A percentile compares a stretch with the other conserved stretches of the same genome.
phyloP scores from a whole-genome alignment of 208 protist genomes.

The Zelonia costaricensis region DNA sequence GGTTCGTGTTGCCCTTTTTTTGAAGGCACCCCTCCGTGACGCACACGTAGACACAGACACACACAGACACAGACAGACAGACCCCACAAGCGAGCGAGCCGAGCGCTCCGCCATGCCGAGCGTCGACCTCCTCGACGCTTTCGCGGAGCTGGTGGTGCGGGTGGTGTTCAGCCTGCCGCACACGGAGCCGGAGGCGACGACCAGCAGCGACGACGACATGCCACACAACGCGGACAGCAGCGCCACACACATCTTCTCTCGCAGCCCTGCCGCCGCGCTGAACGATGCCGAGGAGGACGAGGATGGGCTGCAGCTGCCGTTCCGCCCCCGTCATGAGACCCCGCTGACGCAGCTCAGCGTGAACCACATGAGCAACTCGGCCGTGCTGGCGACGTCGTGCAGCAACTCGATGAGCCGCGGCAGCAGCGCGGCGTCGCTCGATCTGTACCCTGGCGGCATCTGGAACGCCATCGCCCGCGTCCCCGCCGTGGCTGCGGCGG shows the following conservation, averaged over 20 bases:
- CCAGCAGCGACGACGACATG: slow-evolving; percentile 11
- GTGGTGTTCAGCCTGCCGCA: slow-evolving; percentile 61
- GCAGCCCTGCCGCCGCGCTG: neutral
- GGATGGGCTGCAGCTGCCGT: neutral
- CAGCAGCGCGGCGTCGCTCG: slow-evolving; percentile 26
- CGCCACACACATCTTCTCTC: slow-evolving; percentile 19
- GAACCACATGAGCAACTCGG: neutral
- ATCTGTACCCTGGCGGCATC: slow-evolving; percentile 26
- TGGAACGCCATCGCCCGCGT: slow-evolving; percentile 18
- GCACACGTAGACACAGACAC: neutral
- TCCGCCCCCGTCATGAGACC: neutral
- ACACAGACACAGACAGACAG: slow-evolving; percentile 10
- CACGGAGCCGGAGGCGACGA: slow-evolving; percentile 2
- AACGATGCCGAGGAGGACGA: slow-evolving; percentile 1
- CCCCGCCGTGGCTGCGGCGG: neutral
- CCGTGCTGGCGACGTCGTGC: neutral
- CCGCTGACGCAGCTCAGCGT: neutral
- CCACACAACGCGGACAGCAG: slow-evolving; percentile 15
- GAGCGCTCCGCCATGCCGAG: slow-evolving; percentile 36
- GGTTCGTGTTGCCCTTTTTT: no score
- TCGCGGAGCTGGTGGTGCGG: slow-evolving; percentile 68
- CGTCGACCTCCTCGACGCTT: slow-evolving; percentile 60
- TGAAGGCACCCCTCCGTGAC: no score
- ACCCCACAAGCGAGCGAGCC: neutral
- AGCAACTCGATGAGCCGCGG: slow-evolving; percentile 7